These are phyloP conservation scores for Austropuccinia psidii DNA, from an alignment of 1,284 basidiomycete species.

Conservation along the genomic window DNA sequence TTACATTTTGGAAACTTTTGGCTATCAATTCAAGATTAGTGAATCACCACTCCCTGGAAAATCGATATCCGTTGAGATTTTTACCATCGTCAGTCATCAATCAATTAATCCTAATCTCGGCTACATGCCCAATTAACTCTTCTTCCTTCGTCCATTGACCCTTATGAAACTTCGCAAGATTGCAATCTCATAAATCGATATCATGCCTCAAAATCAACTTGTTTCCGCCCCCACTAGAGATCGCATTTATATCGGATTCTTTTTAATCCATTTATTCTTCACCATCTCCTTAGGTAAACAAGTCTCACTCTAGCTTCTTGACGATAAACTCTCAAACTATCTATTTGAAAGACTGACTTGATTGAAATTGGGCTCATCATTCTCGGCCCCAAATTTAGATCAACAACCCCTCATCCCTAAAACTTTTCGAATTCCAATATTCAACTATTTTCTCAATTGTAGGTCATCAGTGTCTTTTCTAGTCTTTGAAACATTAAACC, in stretches of 20 bases:
- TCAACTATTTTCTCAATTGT: constrained; percentile 18
- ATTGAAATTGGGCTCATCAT: not conserved
- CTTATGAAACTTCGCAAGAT: not conserved
- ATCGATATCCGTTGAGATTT: too few species aligned
- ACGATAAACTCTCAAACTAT: not conserved
- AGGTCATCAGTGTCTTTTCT: not conserved
- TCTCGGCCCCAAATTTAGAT: not conserved
- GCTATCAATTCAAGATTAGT: too few species aligned
- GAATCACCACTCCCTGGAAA: too few species aligned
- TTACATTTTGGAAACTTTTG: too few species aligned
- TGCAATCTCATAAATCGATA: not conserved
- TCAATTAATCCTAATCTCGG: not conserved
- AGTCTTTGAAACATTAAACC: not conserved
- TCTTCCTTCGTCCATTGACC: not conserved
- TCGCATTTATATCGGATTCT: not conserved
- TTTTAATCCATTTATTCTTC: not conserved
- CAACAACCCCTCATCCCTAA: not conserved
- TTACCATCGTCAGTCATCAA: not conserved
- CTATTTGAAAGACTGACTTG: not conserved
- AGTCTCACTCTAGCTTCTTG: not conserved
- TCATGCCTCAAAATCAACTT: not conserved
- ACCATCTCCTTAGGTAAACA: not conserved
- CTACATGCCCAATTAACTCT: not conserved
- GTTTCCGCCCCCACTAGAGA: not conserved
- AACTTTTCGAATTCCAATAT: not conserved